Base-by-base conservation (phyloP, 2,329 filamentous ascomycete genomes). In the Periconia sp. region DNA sequence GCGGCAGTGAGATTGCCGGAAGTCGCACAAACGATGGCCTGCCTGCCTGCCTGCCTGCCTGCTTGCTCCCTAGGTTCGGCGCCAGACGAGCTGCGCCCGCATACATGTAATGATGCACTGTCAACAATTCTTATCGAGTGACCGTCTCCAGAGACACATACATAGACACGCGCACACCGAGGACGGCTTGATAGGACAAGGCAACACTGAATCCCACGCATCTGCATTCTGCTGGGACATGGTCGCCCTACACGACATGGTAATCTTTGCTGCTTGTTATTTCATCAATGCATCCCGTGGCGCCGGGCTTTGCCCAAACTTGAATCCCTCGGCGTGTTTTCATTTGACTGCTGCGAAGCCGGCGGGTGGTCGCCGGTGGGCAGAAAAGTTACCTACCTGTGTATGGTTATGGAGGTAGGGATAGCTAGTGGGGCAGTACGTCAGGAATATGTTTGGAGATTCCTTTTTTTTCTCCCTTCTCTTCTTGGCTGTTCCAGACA, bases 61-160 rank as follows among this genome's bases (percentile, higher is more conserved):
- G n/a, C n/a, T n/a, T n/a, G n/a, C n/a, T n/a, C n/a, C n/a, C n/a
- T n/a, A n/a, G n/a, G n/a, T n/a, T n/a, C 23, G 8, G 57, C 45
- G 27, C 47, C 33, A 18, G 41, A 13, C 37, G 18, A 30, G 27
- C 20, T 41, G 33, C 33, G 33, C 33, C 54, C 53, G 52, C 59
- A 58, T 59, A 56, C 23, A 37, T 37, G 56, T 56, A 59, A 44
- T 33, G 30, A 33, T 48, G 53, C 58, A 52, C 54, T 50, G 59
- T 62, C 54, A 55, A 65, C 62, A 54, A 44, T 57, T 60, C 58
- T 58, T 61, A 65, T 64, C 62, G 60, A 66, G 65, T 66, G 57
- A 65, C 58, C 52, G 57, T 33, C 44, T 30, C 45, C n/a, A 33
- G 59, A 64, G 57, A 45, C 55, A 47, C 47, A 49, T 52, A 51